Conservation (phyloP, 768 basidiomycete species). For the Suillus subaureus region DNA sequence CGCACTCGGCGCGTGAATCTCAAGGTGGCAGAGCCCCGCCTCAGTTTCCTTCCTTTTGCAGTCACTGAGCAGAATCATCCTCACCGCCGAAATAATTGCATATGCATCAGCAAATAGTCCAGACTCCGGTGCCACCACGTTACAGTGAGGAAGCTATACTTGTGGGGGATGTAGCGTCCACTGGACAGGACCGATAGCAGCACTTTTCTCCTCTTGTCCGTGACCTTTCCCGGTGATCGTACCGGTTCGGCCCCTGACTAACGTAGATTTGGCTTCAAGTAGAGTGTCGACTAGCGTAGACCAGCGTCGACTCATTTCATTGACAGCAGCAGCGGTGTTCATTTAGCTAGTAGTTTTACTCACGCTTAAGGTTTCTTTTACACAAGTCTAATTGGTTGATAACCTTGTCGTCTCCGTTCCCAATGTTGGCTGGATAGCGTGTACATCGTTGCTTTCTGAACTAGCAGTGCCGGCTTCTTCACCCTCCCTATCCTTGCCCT, state of each 20-base stretch:
- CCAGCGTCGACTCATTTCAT: not conserved
- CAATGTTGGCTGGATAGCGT: not conserved
- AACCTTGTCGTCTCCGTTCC: not conserved
- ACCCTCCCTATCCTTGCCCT: constrained; percentile 37
- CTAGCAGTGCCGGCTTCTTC: not conserved
- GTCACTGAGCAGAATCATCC: not conserved
- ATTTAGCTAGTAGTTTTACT: not conserved
- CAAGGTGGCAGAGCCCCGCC: not conserved
- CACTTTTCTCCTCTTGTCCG: not conserved
- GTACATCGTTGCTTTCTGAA: not conserved
- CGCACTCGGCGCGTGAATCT: not conserved
- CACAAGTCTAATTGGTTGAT: not conserved
- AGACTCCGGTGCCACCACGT: not conserved
- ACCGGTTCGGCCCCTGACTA: not conserved
- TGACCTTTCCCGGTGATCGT: not conserved
- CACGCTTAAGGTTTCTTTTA: not conserved
- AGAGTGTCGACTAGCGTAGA: not conserved
- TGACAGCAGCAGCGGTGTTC: not conserved
- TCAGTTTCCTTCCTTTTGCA: constrained; percentile 1
- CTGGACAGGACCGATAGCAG: not conserved
- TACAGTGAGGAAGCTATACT: not conserved
- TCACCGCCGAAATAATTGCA: not conserved
- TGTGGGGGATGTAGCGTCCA: not conserved
- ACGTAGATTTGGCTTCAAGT: not conserved
- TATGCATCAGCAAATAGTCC: not conserved